Percentiles rank a stretch among this genome's conserved stretches.
Conservation (phyloP, 2,329 filamentous ascomycete genomes). For the Colletotrichum cordylinicola region DNA sequence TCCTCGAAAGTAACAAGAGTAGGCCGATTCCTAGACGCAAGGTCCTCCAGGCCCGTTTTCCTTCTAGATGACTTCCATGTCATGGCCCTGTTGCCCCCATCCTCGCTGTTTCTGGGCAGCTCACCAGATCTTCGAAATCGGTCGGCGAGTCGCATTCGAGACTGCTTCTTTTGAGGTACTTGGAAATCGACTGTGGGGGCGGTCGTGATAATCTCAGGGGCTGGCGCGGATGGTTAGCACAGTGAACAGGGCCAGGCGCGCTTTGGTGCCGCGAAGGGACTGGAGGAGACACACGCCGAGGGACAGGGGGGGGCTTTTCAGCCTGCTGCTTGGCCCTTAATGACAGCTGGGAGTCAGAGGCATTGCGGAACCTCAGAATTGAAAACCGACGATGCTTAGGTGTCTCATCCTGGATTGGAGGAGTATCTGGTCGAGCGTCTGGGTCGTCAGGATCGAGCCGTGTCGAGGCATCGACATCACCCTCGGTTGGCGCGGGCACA, state of each 20-base stretch:
- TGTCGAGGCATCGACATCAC: neutral
- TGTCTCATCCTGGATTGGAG: conserved; percentile 59
- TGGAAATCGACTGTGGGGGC: conserved; percentile 77
- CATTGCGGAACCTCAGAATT: conserved; percentile 86
- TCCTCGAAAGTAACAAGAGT: conserved; percentile 59
- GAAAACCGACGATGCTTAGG: conserved; percentile 67
- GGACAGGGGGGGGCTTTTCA: conserved; percentile 62
- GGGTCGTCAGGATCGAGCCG: conserved; percentile 21
- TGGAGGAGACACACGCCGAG: conserved; percentile 54
- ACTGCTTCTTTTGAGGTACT: conserved; percentile 58
- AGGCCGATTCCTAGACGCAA: conserved; percentile 31
- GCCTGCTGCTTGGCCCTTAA: conserved; percentile 74
- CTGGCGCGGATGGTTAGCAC: conserved; percentile 38
- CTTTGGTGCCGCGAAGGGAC: neutral
- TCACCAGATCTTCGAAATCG: conserved; percentile 60
- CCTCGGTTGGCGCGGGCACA: conserved; percentile 4
- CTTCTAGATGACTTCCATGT: conserved; percentile 43
- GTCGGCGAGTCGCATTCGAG: conserved; percentile 59
- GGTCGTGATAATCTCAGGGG: conserved; percentile 85
- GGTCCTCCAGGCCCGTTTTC: conserved; percentile 32
- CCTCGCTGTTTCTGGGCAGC: conserved; percentile 37
- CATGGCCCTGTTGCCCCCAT: conserved; percentile 20
- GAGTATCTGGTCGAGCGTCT: conserved; percentile 48
- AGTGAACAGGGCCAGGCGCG: neutral
- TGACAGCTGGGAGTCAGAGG: conserved; percentile 89